Base-by-base conservation (phyloP, 768 basidiomycete species). In the Pluteus cervinus region DNA sequence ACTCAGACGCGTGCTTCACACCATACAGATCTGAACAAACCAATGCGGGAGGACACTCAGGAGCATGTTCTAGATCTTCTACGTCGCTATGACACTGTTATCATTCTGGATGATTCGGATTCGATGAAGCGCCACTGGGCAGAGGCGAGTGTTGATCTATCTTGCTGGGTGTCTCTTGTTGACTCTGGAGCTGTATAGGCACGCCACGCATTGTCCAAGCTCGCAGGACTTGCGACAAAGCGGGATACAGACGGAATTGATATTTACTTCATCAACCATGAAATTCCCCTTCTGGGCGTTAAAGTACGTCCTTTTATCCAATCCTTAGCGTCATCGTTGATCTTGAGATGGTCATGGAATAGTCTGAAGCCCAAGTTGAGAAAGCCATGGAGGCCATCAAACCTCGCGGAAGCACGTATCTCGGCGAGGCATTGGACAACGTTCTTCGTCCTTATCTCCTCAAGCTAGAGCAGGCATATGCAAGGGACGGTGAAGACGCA, bases 201-300 rank as follows among this genome's bases (percentile, higher is more conserved):
- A 2, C 48, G 56, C 29, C 49, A 62, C 14, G 74, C 75, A 2
- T 58, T 81, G 21, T 63, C 65, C 28, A 52, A 57, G 3, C 60
- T 83, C 7, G 77, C 75, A 9, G 57, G 63, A 5, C 56, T 57
- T 5, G 76, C 76, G 1, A 54, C 64, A 1, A 42, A 53, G 26
- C 79, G 81, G 36, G 79, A 79, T 43, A 49, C 44, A 5, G 69
- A 79, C 40, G 81, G 81, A 2, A 69, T 83, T 26, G 80, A 82
- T 41, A 61, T 82, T 4, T 56, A 74, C 45, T 83, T 83, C 56
- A 48, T 83, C 37, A 81, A 81, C 42, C 51, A 63, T 35, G 28
- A 38, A 21, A 47, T 38, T 36, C 47, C 48, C 23, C 63, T 62
- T 0, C 31, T 37, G 7, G 61, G 65, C 40, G 32, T 76, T 40